A percentile compares a stretch with the other conserved stretches of the same genome.
Conservation (phyloP, 768 basidiomycete species). For the Boletellus emodensis region DNA sequence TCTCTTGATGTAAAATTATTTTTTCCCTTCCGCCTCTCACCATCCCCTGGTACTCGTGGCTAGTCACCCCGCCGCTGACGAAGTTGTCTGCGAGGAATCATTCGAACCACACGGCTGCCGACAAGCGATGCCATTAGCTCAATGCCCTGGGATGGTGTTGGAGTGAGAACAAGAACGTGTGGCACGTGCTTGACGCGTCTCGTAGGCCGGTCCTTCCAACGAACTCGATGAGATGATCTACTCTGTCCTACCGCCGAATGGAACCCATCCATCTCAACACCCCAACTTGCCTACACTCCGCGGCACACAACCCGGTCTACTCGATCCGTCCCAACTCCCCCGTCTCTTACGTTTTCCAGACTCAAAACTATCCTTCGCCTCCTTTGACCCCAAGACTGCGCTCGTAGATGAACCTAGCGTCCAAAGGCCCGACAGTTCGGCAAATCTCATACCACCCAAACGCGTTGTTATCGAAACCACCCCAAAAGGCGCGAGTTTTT, state of each 20-base stretch:
- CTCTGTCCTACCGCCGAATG: constrained; percentile 3
- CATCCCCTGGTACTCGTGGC: too few species aligned
- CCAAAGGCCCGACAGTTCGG: constrained; percentile 41
- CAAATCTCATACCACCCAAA: constrained; percentile 53
- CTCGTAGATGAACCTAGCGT: constrained; percentile 38
- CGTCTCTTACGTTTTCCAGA: constrained; percentile 58
- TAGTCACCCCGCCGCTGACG: too few species aligned
- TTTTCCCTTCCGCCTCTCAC: too few species aligned
- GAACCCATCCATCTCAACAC: constrained; percentile 7
- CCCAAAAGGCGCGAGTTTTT: constrained; percentile 51
- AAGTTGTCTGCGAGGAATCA: too few species aligned
- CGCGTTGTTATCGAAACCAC: constrained; percentile 72
- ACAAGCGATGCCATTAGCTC: background rate
- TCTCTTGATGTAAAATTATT: too few species aligned
- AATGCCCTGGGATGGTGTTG: too few species aligned
- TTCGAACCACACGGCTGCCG: too few species aligned
- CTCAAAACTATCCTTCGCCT: constrained; percentile 67
- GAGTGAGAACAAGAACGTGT: too few species aligned
- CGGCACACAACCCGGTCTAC: constrained; percentile 56
- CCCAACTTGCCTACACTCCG: constrained; percentile 16
- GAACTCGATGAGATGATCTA: constrained; percentile 7
- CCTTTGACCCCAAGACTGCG: constrained; percentile 69
- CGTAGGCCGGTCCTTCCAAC: background rate
- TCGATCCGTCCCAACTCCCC: constrained; percentile 58
- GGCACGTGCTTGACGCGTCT: constrained; percentile 17